phyloP scores from a whole-genome alignment of 2,329 filamentous ascomycete species.

The Trichoderma brevicompactum region DNA sequence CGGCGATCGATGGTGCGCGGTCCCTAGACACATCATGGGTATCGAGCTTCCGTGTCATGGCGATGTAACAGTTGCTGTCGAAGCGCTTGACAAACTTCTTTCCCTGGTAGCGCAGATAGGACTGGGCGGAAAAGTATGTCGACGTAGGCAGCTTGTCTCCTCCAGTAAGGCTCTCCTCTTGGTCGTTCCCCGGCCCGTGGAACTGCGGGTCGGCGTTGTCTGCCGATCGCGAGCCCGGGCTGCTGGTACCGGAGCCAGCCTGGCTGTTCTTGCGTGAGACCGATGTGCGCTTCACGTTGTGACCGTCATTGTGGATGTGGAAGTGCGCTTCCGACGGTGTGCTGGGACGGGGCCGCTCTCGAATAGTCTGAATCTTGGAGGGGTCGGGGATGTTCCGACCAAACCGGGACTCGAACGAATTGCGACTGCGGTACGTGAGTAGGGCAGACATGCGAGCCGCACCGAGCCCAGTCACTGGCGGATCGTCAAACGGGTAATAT shows the following conservation, averaged over 20 bases:
- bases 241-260: slow-evolving; percentile 39
- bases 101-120: slow-evolving; percentile 94
- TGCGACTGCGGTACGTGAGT: slow-evolving; percentile 91
- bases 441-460: slow-evolving; percentile 97
- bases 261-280: slow-evolving; percentile 55
- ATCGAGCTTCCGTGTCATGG: slow-evolving; percentile 96
- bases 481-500: slow-evolving; percentile 87
- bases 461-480: slow-evolving; percentile 82
- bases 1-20: slow-evolving; percentile 68
- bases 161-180: slow-evolving; percentile 52
- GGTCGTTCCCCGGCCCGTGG: slow-evolving; percentile 58
- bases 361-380: slow-evolving; percentile 80
- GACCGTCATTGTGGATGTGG: slow-evolving; percentile 82
- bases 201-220: slow-evolving; percentile 65
- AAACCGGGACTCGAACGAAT: slow-evolving; percentile 95
- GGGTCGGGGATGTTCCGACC: slow-evolving; percentile 90
- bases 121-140: slow-evolving; percentile 98
- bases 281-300: slow-evolving; percentile 62
- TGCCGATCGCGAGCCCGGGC: slow-evolving; percentile 33
- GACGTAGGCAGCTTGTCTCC: slow-evolving; percentile 60
- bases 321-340: slow-evolving; percentile 75
- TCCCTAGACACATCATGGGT: slow-evolving; percentile 92
- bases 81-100: slow-evolving; percentile 96
- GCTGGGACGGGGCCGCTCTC: slow-evolving; percentile 62
- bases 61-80: slow-evolving; percentile 98